A percentile compares a stretch with the other conserved stretches of the same genome.
phyloP scores from a whole-genome alignment of 768 basidiomycete species.

The Amanita polypyramis region DNA sequence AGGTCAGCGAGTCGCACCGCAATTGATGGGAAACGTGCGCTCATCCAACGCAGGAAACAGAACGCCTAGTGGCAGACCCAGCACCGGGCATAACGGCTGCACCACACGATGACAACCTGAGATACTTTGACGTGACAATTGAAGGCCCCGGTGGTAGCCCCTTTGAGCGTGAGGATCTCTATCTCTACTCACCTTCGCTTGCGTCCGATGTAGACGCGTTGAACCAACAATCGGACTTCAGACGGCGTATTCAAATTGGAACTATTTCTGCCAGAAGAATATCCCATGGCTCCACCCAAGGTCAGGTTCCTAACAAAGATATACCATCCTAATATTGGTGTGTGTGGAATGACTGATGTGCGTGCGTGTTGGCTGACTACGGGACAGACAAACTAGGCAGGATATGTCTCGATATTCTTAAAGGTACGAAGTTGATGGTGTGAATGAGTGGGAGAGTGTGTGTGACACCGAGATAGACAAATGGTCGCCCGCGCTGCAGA shows the following conservation, averaged over 20 bases:
- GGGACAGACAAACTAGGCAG: conserved; percentile 88
- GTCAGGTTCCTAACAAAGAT: conserved; percentile 97
- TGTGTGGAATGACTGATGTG: conserved; percentile 18
- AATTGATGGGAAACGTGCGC: neutral
- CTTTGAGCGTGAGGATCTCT: conserved; percentile 54
- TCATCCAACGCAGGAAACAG: conserved; percentile 70
- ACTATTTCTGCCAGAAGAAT: conserved; percentile 96
- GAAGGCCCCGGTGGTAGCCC: conserved; percentile 92
- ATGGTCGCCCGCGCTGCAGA: conserved; percentile 98
- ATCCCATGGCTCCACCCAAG: conserved; percentile 99
- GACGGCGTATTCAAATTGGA: conserved; percentile 94
- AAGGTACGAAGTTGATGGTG: conserved; percentile 42
- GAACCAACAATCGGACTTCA: conserved; percentile 18
- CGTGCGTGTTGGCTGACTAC: conserved; percentile 4
- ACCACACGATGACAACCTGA: conserved; percentile 94
- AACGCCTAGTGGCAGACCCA: conserved; percentile 91
- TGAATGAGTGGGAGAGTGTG: neutral
- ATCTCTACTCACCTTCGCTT: conserved; percentile 7
- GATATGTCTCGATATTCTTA: conserved; percentile 96
- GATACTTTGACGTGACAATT: conserved; percentile 98
- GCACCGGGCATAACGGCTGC: conserved; percentile 94
- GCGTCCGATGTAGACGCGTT: conserved; percentile 1
- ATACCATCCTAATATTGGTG: conserved; percentile 99
- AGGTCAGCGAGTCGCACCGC: neutral
- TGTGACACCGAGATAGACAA: conserved; percentile 51